Conservation (phyloP, 331 rosid species). For the Quercus tomentella region DNA sequence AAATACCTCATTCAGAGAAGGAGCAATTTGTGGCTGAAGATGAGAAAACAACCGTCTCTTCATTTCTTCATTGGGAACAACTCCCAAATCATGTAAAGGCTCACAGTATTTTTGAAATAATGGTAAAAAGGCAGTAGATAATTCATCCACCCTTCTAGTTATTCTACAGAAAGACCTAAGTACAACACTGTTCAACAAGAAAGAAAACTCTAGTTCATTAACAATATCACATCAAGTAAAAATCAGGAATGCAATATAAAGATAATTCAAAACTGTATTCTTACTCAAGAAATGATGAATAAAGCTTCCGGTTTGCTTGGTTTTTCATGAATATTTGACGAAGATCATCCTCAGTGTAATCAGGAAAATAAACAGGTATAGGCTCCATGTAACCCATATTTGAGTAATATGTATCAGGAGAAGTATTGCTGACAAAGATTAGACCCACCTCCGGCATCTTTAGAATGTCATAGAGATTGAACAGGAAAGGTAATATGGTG, state of each 20-base stretch:
- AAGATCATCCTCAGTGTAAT: slow-evolving; percentile 71
- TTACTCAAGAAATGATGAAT: slow-evolving; percentile 80
- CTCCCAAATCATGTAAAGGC: slow-evolving; percentile 50
- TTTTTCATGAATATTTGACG: slow-evolving; percentile 54
- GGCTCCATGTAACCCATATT: slow-evolving; percentile 81
- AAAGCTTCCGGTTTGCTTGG: slow-evolving; percentile 67
- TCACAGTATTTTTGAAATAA: slow-evolving; percentile 62
- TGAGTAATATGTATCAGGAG: slow-evolving; percentile 78
- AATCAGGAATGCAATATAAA: background rate
- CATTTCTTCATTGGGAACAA: slow-evolving; percentile 62
- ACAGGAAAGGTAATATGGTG: slow-evolving; percentile 59
- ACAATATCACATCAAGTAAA: slow-evolving; percentile 8
- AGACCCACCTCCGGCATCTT: slow-evolving; percentile 76
- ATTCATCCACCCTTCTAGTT: slow-evolving; percentile 72
- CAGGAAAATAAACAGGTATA: slow-evolving; percentile 63
- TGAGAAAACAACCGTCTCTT: slow-evolving; percentile 52
- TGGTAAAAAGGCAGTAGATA: slow-evolving; percentile 56
- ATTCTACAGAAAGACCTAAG: slow-evolving; percentile 68
- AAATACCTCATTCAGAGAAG: slow-evolving; percentile 72
- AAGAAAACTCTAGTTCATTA: slow-evolving; percentile 18
- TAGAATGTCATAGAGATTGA: slow-evolving; percentile 71
- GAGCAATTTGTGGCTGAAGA: slow-evolving; percentile 57
- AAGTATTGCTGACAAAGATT: slow-evolving; percentile 75
- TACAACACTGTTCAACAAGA: slow-evolving; percentile 52
- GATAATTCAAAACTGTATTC: background rate